These are phyloP conservation scores for Viola pubescens DNA, from an alignment of 441 rosid species.

Conservation along the genomic window DNA sequence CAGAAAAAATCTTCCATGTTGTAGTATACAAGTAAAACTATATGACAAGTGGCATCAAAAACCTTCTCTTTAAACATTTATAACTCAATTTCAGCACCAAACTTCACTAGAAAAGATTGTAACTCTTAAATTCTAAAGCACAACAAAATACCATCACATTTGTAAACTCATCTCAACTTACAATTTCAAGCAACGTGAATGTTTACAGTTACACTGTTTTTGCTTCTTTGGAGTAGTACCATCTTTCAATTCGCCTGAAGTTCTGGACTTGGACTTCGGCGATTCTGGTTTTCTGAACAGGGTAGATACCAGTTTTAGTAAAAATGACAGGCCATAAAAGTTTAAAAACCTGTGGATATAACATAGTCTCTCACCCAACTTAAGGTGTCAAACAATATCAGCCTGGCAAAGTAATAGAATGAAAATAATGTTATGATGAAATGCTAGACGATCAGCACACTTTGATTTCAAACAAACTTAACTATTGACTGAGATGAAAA, in stretches of 20 bases:
- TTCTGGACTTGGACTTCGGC: constrained; percentile 66
- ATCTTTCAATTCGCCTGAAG: constrained; percentile 65
- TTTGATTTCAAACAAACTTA: not conserved
- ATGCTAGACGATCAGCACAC: not conserved
- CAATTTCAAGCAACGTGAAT: constrained; percentile 96
- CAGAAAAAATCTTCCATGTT: no score
- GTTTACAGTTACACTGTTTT: constrained; percentile 94
- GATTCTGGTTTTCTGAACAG: constrained; percentile 73
- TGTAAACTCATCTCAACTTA: constrained; percentile 31
- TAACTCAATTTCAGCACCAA: not conserved
- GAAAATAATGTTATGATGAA: no score
- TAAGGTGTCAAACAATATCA: not conserved
- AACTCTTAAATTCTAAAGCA: not conserved
- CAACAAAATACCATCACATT: not conserved
- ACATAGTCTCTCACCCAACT: not conserved
- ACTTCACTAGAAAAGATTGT: not conserved
- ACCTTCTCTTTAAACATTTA: not conserved
- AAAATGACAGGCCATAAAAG: not conserved
- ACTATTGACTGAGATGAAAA: not conserved
- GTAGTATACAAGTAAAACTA: no score
- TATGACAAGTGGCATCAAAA: not conserved
- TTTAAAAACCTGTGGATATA: not conserved
- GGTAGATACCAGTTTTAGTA: constrained; percentile 4
- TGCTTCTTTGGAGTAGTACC: constrained; percentile 82
- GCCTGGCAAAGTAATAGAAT: not conserved